A percentile compares a stretch with the other conserved stretches of the same genome.
Conservation (phyloP, 495 filamentous ascomycete genomes). For the Aspergillus biplanus region DNA sequence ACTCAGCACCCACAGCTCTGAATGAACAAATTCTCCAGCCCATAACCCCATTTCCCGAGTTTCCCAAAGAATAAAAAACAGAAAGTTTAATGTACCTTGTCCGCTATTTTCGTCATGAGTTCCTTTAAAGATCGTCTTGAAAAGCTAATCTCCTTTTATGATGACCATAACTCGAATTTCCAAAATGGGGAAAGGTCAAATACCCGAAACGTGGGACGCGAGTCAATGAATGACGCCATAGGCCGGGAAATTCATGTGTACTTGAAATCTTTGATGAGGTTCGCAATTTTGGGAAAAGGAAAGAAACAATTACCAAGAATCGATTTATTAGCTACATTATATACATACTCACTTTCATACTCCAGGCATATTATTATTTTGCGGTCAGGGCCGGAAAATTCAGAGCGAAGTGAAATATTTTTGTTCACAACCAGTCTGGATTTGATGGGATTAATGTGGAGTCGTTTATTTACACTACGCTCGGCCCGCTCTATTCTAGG, state of each 20-base stretch:
- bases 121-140: slow-evolving; percentile 4
- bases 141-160: slow-evolving; percentile 17
- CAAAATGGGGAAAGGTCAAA: slow-evolving; percentile 25
- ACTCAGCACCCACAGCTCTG: neutral
- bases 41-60: no score
- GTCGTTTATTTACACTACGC: slow-evolving; percentile 33
- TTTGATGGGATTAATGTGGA: slow-evolving; percentile 30
- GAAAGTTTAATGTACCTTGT: no score
- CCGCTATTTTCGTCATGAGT: neutral
- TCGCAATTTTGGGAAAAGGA: neutral
- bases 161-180: slow-evolving; percentile 23
- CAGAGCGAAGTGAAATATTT: neutral
- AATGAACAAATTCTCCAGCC: no score
- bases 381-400: neutral
- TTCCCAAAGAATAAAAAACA: no score
- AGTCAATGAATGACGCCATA: slow-evolving; percentile 33
- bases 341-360: no score
- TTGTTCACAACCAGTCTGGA: neutral
- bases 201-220: slow-evolving; percentile 32
- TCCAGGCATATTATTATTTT: no score
- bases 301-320: neutral
- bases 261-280: neutral
- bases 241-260: neutral
- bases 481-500: slow-evolving; percentile 19
- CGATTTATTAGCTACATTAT: neutral